Evolutionary conservation across 331 rosid species (phyloP), one percentile per base, ranked within the genome.

Genomic region (Cydonia oblonga): DNA sequence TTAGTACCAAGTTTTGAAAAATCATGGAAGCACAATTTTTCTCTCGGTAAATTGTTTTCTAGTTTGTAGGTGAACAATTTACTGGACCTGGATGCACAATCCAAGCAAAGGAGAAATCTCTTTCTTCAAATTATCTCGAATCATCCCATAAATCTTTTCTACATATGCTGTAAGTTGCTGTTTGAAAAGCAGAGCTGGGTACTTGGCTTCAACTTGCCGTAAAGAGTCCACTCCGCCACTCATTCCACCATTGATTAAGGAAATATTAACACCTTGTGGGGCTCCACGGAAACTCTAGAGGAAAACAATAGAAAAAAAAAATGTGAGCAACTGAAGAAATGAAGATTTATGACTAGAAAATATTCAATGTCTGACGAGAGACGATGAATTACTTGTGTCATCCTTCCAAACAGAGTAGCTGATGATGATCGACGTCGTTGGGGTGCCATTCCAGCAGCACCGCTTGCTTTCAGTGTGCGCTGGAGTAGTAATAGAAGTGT

Each of bases 391-490:
- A 90, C 96, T 63, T 88, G 96, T 65, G 97, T 84, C 96, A 91
- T 84, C 78, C 97, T 84, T 83, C 96, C 96, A 57, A 91, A 91
- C 25, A 91, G 76, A 42, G 88, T 85, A 64, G 90, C 96, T 9
- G 96, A 88, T 52, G 87, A 83, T 32, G 96, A 89, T 66, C 97
- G 88, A 59, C 97, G 96, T 64, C 97, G 92, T 63, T 87, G 97
- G 20, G 97, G 97, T 72, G 97, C 79, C 89, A 91, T 87, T 78
- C 97, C 97, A 32, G 97, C 97, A 28, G 96, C 97, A 76, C 97
- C 90, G 73, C 97, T 91, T 64, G 97, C 97, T 76, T 91, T 91
- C 54, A 91, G 81, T 64, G 97, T 91, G 52, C 90, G 92, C 83
- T 91, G 97, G 81, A 91, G 97, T 74, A 91, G 79, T 81, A 91